phyloP scores from a whole-genome alignment of 139 green algal genomes.

The Desmodesmus armatus region DNA sequence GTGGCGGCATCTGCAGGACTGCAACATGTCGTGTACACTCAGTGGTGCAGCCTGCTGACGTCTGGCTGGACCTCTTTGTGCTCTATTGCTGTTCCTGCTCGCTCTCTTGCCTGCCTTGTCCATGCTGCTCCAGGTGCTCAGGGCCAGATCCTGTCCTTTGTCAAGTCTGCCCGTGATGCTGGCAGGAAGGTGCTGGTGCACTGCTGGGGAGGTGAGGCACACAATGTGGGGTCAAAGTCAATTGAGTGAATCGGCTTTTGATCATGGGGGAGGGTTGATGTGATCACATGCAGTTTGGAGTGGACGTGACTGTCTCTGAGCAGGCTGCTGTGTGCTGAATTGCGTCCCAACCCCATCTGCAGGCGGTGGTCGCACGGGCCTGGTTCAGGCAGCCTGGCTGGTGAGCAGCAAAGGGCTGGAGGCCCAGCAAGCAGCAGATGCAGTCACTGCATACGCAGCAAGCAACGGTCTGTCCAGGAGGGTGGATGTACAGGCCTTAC shows the following conservation, averaged over 20 bases:
- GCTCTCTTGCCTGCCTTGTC: neutral
- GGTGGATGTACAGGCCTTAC: constrained; percentile 44
- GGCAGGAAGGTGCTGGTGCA: constrained; percentile 49
- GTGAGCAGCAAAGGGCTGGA: neutral
- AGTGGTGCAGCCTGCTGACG: neutral
- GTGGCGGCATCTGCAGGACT: neutral
- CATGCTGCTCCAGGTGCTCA: constrained; percentile 10
- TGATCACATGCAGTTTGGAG: too few species aligned
- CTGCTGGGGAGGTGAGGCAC: constrained; percentile 63
- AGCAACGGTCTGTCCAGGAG: constrained; percentile 40
- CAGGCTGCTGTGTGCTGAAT: too few species aligned
- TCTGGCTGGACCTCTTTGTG: neutral
- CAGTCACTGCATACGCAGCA: constrained; percentile 10
- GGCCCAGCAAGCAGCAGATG: constrained; percentile 42
- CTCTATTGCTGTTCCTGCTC: neutral
- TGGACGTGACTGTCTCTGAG: too few species aligned
- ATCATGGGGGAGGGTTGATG: too few species aligned
- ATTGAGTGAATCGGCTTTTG: too few species aligned
- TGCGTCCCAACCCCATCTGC: too few species aligned
- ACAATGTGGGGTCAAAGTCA: too few species aligned
- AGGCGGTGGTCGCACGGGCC: constrained; percentile 57
- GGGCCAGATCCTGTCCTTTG: neutral
- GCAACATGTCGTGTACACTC: neutral
- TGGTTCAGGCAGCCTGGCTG: constrained; percentile 51
- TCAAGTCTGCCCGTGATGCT: neutral